A percentile compares a stretch with the other conserved stretches of the same genome.
These are phyloP conservation scores for Melanogaster broomeanus DNA, from an alignment of 768 basidiomycete genomes.

Conservation along the genomic window DNA sequence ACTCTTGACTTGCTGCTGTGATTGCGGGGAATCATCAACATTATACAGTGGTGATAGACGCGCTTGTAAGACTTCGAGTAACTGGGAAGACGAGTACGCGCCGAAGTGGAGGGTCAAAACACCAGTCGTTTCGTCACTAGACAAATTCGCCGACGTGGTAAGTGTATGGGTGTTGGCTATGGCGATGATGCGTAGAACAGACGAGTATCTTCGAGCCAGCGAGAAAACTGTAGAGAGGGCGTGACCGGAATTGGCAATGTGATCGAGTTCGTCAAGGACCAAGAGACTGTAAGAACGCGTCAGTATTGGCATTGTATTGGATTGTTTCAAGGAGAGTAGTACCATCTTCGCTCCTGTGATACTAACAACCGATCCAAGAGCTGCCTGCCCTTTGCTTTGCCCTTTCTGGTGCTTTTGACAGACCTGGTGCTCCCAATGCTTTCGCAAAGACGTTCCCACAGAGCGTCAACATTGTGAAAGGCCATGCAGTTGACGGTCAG, in stretches of 20 bases:
- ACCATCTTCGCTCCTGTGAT: slow-evolving; percentile 57
- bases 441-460: slow-evolving; percentile 71
- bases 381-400: slow-evolving; percentile 49
- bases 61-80: slow-evolving; percentile 66
- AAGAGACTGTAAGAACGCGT: slow-evolving; percentile 52
- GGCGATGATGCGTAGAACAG: slow-evolving; percentile 68
- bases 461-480: slow-evolving; percentile 59
- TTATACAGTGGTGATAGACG: slow-evolving; percentile 59
- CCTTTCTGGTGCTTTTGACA: slow-evolving; percentile 37
- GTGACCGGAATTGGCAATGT: slow-evolving; percentile 64
- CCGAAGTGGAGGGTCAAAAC: slow-evolving; percentile 76
- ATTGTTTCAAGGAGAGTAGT: not conserved
- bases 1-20: slow-evolving; percentile 39
- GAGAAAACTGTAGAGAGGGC: slow-evolving; percentile 65
- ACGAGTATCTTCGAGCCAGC: slow-evolving; percentile 54
- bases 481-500: slow-evolving; percentile 82
- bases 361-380: slow-evolving; percentile 47
- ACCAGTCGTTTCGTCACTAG: slow-evolving; percentile 36
- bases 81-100: slow-evolving; percentile 73
- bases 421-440: slow-evolving; percentile 44
- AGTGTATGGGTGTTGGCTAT: slow-evolving; percentile 92
- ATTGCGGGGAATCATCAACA: slow-evolving; percentile 10
- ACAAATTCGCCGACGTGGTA: slow-evolving; percentile 50
- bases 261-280: slow-evolving; percentile 86
- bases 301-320: slow-evolving; percentile 19